These are phyloP conservation scores for Syncephalis plumigaleata DNA, from an alignment of 371 early-diverging fungal species.

Conservation along the genomic window DNA sequence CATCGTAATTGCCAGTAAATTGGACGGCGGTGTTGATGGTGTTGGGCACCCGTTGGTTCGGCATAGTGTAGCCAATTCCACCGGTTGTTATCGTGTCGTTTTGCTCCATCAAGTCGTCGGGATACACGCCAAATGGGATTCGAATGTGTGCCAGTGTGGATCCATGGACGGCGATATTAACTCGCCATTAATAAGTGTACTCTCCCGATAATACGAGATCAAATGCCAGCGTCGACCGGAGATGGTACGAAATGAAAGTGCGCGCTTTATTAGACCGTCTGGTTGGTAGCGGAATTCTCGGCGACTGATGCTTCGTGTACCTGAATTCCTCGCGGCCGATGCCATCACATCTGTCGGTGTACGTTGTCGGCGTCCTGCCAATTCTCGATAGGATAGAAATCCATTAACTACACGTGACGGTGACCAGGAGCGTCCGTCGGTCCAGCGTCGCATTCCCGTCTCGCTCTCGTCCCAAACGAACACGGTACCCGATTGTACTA, in stretches of 20 bases:
- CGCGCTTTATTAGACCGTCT: conserved; percentile 65
- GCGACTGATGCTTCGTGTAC: too few species aligned
- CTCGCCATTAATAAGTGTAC: conserved; percentile 27
- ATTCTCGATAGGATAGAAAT: conserved; percentile 58
- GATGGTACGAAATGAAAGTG: conserved; percentile 57
- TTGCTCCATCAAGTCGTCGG: conserved; percentile 9
- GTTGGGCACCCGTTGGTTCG: too few species aligned
- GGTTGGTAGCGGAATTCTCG: conserved; percentile 6
- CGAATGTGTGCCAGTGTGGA: conserved; percentile 16
- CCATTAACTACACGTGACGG: conserved; percentile 65
- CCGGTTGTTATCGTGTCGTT: too few species aligned
- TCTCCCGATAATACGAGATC: conserved; percentile 62
- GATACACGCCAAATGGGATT: conserved; percentile 30
- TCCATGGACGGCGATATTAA: conserved; percentile 24
- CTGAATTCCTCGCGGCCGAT: too few species aligned
- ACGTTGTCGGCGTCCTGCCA: conserved; percentile 5
- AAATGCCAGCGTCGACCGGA: conserved; percentile 60
- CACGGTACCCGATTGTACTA: conserved; percentile 48
- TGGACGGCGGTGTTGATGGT: too few species aligned
- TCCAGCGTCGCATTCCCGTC: conserved; percentile 78
- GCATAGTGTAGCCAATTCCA: too few species aligned
- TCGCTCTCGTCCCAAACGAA: conserved; percentile 71
- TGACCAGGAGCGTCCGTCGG: conserved; percentile 73
- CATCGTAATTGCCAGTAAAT: too few species aligned
- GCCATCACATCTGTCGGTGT: background rate